Base-by-base conservation (phyloP, 345 rosid species). In the Cochlearia excelsa region DNA sequence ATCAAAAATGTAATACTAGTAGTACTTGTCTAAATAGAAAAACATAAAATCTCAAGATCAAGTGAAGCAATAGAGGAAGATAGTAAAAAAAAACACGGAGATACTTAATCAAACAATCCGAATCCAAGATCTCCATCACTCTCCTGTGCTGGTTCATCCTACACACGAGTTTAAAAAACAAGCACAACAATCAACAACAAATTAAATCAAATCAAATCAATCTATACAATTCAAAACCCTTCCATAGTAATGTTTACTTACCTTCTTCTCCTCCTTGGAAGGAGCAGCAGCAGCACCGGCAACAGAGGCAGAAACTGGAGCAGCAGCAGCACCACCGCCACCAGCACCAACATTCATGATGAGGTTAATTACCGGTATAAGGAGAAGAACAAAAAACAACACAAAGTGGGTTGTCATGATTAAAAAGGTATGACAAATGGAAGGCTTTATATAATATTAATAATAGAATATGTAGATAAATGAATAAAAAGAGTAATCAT, bases 111-210 rank as follows among this genome's bases (percentile, higher is more conserved):
- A 23, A 90, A 90, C 77, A 90, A 78, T 71, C 93, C 70, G 73
- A 90, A 90, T 5, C 97, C 95, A 85, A 87, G 69, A 65, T 90
- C 97, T 0, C 76, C 95, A 26, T 90, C 97, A 31, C 95, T 87
- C 72, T 85, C 93, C 61, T 87, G 93, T 49, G 81, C 68, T 1
- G 95, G 88, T 56, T 82, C 88, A 16, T 85, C 91, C 95, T 86
- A 81, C 47, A 70, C 23, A 16, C 23, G 23, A 16, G 23, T 16
- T 16, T 16, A 9, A 59, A 37, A 4, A 47, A 30, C 1, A 11
- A 4, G n/a, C 16, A 53, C 10, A 9, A 9, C 1, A 1, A 7
- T 26, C 42, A 39, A 7, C 40, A 37, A 37, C 7, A 3, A 37
- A 2, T 3, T 4, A 37, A 37, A 4, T 5, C 43, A 39, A 8